Evolutionary conservation across 2,329 filamentous ascomycete species (phyloP), one percentile per base, ranked within the genome.

Genomic region (Botrytis tulipae): DNA sequence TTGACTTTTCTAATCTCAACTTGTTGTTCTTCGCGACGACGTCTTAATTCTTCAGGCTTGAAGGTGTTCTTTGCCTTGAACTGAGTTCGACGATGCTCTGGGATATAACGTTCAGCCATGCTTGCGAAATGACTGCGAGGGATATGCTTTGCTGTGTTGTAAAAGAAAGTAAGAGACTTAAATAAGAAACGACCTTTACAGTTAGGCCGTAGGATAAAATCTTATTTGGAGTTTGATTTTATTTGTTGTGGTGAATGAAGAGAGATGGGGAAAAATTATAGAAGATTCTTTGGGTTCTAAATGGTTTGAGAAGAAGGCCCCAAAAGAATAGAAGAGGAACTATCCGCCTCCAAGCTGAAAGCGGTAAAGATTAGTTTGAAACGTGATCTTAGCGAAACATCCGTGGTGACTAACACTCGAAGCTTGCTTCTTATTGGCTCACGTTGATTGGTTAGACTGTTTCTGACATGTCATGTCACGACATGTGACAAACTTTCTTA

Each of bases 41-140:
- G 95, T 83, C 96, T 94, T 78, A 99, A 92, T 87, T 99, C 96
- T 84, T 99, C 96, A 80, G 95, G 95, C 90, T 98, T 98, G 89
- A 99, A 98, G 82, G 94, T 94, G 85, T 93, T 95, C 90, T 98
- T 98, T 73, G 96, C 96, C 92, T 99, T 99, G 91, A 97, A 99
- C 87, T 97, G 95, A 78, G 94, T 98, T 83, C 96, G 95, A 84
- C 96, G 94, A 88, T 99, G 96, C 87, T 99, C 96, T 84, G 96
- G 96, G 82, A 99, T 99, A 87, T 98, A 99, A 82, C 96, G 93
- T 84, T 99, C 96, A 84, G 96, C 93, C 96, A 99, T 99, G 71
- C 61, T 80, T 80, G 78, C 74, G 77, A 75, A 75, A 35, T 68
- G 71, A 72, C 54, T 74, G 62, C 48, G 29, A 69, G 54, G 60